A percentile compares a stretch with the other conserved stretches of the same genome.
Evolutionary conservation across 495 filamentous ascomycete species (phyloP).

Genomic region (Penicillium bialowiezense): DNA sequence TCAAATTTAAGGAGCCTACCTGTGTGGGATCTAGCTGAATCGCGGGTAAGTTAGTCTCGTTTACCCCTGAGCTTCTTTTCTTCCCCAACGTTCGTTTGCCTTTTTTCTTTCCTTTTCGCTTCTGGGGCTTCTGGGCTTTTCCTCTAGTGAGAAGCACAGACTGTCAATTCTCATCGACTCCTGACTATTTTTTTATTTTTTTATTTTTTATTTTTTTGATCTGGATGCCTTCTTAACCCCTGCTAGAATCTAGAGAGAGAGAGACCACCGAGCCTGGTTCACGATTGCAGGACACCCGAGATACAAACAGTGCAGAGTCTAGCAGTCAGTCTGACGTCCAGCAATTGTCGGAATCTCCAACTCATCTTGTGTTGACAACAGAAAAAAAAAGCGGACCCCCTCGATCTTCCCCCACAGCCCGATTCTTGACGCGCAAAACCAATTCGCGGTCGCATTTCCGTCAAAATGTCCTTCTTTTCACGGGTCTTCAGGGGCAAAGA

Average conservation of each 20-base stretch:
- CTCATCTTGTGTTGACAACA: constrained; percentile 17
- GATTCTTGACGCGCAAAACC: constrained; percentile 8
- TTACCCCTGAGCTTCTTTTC: constrained; percentile 20
- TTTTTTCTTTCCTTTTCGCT: constrained; percentile 11
- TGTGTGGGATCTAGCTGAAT: too few species aligned
- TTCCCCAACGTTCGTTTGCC: constrained; percentile 6
- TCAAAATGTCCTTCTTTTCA: constrained; percentile 64
- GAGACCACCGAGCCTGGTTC: constrained; percentile 16
- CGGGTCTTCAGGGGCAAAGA: constrained; percentile 71
- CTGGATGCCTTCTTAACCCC: too few species aligned
- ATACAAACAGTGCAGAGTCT: constrained; percentile 19
- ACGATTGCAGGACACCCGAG: constrained; percentile 41
- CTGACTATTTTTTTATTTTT: too few species aligned
- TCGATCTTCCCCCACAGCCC: constrained; percentile 10
- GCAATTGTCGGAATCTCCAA: constrained; percentile 4
- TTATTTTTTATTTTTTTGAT: constrained; percentile 8
- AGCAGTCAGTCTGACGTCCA: constrained; percentile 9
- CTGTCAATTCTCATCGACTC: too few species aligned
- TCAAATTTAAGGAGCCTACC: constrained; percentile 1
- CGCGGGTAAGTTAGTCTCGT: constrained; percentile 10
- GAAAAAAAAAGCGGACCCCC: constrained; percentile 12
- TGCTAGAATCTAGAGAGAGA: too few species aligned
- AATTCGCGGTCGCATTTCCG: constrained; percentile 9
- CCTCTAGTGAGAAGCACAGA: too few species aligned
- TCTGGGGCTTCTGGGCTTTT: constrained; percentile 1